phyloP scores from a whole-genome alignment of 345 rosid genomes.

The Populus ilicifolia region DNA sequence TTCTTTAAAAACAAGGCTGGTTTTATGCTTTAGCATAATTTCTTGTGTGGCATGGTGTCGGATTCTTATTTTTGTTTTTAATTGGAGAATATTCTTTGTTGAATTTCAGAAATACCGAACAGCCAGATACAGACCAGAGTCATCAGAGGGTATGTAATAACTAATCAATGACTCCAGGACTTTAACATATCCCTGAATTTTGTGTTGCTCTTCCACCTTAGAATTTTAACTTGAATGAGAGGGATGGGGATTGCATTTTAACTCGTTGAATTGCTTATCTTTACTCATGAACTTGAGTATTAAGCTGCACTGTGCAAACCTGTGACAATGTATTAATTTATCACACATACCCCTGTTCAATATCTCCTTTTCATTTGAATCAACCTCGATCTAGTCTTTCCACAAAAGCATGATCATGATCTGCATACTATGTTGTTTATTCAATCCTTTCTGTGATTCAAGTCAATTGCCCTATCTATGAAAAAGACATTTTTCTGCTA shows the following conservation, averaged over 20 bases:
- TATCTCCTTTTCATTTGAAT: not conserved
- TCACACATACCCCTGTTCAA: no score
- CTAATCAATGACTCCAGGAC: constrained; percentile 1
- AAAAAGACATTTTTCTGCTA: not conserved
- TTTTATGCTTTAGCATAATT: not conserved
- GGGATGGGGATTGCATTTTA: no score
- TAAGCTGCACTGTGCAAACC: not conserved
- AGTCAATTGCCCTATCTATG: not conserved
- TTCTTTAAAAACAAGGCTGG: not conserved
- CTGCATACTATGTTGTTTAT: not conserved
- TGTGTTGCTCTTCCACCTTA: not conserved
- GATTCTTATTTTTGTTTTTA: constrained; percentile 16
- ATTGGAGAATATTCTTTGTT: constrained; percentile 18
- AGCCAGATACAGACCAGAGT: constrained; percentile 67
- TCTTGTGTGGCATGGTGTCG: not conserved
- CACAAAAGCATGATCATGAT: not conserved
- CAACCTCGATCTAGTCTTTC: not conserved
- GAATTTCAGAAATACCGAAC: constrained; percentile 84
- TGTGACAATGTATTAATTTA: not conserved
- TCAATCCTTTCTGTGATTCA: not conserved
- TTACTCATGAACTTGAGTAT: not conserved
- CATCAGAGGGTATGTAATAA: constrained; percentile 58
- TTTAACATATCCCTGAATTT: not conserved
- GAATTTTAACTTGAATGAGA: no score
- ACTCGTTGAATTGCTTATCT: not conserved